phyloP scores from a whole-genome alignment of 2,329 filamentous ascomycete species.

The Stenocarpella maydis region DNA sequence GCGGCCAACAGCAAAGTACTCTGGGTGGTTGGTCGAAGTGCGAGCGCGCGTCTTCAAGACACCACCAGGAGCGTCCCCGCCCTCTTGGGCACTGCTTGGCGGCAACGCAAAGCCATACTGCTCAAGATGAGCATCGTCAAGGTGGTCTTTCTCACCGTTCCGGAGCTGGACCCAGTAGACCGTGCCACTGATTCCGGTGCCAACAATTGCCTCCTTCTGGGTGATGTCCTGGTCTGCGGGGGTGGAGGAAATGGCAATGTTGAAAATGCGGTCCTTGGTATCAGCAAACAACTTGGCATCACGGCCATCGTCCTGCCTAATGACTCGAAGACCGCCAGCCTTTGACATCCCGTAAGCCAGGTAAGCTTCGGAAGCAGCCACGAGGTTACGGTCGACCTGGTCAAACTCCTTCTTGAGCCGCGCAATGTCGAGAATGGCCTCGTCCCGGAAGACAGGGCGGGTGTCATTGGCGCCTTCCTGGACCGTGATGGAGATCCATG shows the following conservation, averaged over 20 bases:
- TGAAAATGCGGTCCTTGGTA: conserved; percentile 93
- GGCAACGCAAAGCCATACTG: conserved; percentile 89
- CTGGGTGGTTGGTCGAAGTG: conserved; percentile 85
- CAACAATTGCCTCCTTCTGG: conserved; percentile 83
- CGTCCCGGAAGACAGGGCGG: conserved; percentile 74
- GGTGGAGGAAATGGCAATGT: conserved; percentile 82
- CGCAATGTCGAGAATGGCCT: conserved; percentile 90
- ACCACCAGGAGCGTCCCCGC: conserved; percentile 83
- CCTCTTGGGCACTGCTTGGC: conserved; percentile 84
- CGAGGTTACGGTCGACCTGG: conserved; percentile 92
- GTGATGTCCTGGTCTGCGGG: conserved; percentile 61
- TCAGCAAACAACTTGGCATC: conserved; percentile 93
- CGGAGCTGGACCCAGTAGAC: conserved; percentile 94
- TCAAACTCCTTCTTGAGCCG: conserved; percentile 97
- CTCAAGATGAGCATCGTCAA: conserved; percentile 81
- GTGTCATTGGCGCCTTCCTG: conserved; percentile 63
- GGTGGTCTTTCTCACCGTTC: conserved; percentile 78
- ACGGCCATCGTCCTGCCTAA: conserved; percentile 90
- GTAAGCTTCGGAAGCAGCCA: conserved; percentile 87
- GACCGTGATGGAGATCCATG: conserved; percentile 90
- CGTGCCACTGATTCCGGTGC: conserved; percentile 91
- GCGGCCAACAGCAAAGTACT: conserved; percentile 93
- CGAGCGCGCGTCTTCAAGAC: conserved; percentile 96
- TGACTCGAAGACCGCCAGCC: conserved; percentile 90
- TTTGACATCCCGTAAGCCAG: conserved; percentile 96